phyloP scores from a whole-genome alignment of 495 filamentous ascomycete genomes.

The Melanomma pulvis-pyrius region DNA sequence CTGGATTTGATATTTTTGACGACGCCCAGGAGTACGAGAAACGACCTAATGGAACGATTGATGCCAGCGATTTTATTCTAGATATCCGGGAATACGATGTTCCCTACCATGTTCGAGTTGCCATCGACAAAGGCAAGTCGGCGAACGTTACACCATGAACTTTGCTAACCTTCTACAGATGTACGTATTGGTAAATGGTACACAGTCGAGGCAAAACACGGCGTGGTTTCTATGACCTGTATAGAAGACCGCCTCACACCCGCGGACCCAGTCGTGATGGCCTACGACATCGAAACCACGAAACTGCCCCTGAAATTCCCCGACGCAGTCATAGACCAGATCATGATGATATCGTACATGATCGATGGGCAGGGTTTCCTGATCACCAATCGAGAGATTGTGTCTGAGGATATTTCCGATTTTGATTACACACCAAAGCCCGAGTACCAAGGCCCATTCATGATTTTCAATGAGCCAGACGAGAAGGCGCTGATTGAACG shows the following conservation, averaged over 20 bases:
- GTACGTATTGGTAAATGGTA: constrained; percentile 98
- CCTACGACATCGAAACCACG: constrained; percentile 97
- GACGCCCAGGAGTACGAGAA: constrained; percentile 81
- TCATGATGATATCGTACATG: constrained; percentile 99
- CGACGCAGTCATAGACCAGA: constrained; percentile 91
- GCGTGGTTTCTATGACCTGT: constrained; percentile 74
- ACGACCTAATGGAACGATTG: constrained; percentile 78
- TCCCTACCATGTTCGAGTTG: constrained; percentile 97
- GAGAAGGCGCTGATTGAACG: constrained; percentile 85
- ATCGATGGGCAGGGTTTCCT: constrained; percentile 98
- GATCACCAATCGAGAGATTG: constrained; percentile 97
- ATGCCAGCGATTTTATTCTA: constrained; percentile 96
- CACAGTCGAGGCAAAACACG: constrained; percentile 90
- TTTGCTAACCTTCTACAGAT: too few species aligned
- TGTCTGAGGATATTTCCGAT: constrained; percentile 95
- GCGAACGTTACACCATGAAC: not conserved
- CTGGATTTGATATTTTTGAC: constrained; percentile 95
- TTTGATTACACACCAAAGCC: constrained; percentile 98
- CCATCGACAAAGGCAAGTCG: constrained; percentile 81
- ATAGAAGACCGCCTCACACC: constrained; percentile 86
- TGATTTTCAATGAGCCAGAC: constrained; percentile 97
- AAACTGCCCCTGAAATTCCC: constrained; percentile 97
- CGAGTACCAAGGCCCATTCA: constrained; percentile 91
- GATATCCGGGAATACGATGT: constrained; percentile 99
- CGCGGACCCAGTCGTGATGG: constrained; percentile 94